Evolutionary conservation across 202 grass and related monocot species (phyloP).

Genomic region (Tripidium arundinaceum): DNA sequence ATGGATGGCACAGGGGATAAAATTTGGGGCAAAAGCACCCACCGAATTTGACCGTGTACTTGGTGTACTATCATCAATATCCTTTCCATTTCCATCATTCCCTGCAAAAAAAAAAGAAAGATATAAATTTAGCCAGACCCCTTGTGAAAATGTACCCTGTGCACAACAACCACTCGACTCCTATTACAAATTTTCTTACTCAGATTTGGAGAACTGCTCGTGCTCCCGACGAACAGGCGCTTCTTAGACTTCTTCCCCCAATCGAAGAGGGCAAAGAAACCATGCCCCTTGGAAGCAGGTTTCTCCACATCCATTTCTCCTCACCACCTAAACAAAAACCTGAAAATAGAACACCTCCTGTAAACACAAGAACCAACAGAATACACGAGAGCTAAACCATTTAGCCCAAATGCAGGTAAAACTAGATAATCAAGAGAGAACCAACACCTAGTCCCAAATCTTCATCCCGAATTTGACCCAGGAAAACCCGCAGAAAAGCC

Average conservation of each 20-base stretch:
- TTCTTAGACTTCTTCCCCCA: slow-evolving; percentile 82
- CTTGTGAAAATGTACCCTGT: slow-evolving; percentile 10
- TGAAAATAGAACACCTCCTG: slow-evolving; percentile 18
- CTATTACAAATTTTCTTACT: slow-evolving; percentile 36
- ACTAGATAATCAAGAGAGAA: neutral
- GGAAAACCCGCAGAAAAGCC: neutral
- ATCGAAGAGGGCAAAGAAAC: slow-evolving; percentile 77
- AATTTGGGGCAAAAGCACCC: neutral
- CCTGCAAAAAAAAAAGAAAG: slow-evolving; percentile 37
- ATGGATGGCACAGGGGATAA: neutral
- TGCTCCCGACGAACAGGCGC: slow-evolving; percentile 44
- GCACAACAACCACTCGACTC: slow-evolving; percentile 1
- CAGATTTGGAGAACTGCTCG: slow-evolving; percentile 24
- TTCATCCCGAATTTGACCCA: slow-evolving; percentile 23
- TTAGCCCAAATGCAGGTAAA: slow-evolving; percentile 26
- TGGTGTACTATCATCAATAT: slow-evolving; percentile 23
- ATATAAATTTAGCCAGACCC: neutral
- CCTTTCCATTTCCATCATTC: slow-evolving; percentile 31
- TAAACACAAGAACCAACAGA: slow-evolving; percentile 33
- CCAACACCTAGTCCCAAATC: neutral
- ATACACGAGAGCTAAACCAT: neutral
- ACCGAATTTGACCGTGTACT: slow-evolving; percentile 50
- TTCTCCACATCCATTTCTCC: slow-evolving; percentile 73
- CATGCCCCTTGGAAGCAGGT: slow-evolving; percentile 57
- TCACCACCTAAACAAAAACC: slow-evolving; percentile 11